Percentiles rank a stretch among this genome's conserved stretches.
Evolutionary conservation across 1,139 yeast genomes (phyloP).

Genomic region (Debaryomyces subglobosus): DNA sequence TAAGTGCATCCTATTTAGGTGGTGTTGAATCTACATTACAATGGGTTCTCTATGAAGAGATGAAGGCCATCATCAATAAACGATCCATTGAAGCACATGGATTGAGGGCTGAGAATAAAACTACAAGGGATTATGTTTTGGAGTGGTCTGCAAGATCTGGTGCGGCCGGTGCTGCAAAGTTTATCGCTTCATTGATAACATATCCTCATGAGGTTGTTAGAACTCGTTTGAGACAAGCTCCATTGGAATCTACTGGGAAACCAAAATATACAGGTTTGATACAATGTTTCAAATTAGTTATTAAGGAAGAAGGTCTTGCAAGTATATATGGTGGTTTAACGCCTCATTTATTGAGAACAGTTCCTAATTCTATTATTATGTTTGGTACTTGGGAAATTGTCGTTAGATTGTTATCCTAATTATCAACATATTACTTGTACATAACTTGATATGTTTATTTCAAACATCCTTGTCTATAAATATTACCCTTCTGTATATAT

Average conservation of each 20-base stretch:
- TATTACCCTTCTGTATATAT: slow-evolving; percentile 6
- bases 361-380: slow-evolving; percentile 97
- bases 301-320: slow-evolving; percentile 88
- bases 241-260: slow-evolving; percentile 68
- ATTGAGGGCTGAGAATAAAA: slow-evolving; percentile 39
- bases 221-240: slow-evolving; percentile 95
- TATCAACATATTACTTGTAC: slow-evolving; percentile 2
- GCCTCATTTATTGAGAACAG: slow-evolving; percentile 94
- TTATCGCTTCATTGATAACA: slow-evolving; percentile 87
- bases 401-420: slow-evolving; percentile 61
- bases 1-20: slow-evolving; percentile 93
- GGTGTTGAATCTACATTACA: slow-evolving; percentile 92
- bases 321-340: slow-evolving; percentile 98
- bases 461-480: slow-evolving; percentile 9
- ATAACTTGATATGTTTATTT: slow-evolving; percentile 5
- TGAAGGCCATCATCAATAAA: slow-evolving; percentile 71
- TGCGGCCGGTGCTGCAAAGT: slow-evolving; percentile 96
- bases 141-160: slow-evolving; percentile 98
- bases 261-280: slow-evolving; percentile 88
- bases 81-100: slow-evolving; percentile 55
- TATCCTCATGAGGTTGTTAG: slow-evolving; percentile 98
- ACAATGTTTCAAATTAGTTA: slow-evolving; percentile 80
- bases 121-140: slow-evolving; percentile 65
- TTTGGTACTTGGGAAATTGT: slow-evolving; percentile 99
- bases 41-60: slow-evolving; percentile 96